A percentile compares a stretch with the other conserved stretches of the same genome.
Conservation (phyloP, 2,329 filamentous ascomycete species). For the Fusarium chaquense region DNA sequence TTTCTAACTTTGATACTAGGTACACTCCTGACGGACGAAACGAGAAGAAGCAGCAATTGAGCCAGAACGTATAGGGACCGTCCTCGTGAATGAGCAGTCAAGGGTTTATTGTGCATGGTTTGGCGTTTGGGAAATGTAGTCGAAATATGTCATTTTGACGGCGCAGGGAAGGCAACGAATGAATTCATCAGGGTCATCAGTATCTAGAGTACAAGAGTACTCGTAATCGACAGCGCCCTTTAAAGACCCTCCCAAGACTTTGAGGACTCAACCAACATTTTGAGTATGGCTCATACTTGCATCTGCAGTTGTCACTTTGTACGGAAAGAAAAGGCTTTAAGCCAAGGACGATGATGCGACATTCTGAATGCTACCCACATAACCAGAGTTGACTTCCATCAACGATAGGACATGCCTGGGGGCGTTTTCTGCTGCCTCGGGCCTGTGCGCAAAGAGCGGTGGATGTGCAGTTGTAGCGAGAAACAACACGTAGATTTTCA, state of each 20-base stretch:
- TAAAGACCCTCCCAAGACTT: slow-evolving; percentile 13
- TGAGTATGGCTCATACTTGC: not conserved
- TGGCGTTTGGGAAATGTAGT: slow-evolving; percentile 51
- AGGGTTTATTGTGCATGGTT: slow-evolving; percentile 46
- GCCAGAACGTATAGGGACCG: slow-evolving; percentile 50
- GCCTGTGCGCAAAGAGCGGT: slow-evolving; percentile 45
- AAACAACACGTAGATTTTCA: slow-evolving; percentile 8
- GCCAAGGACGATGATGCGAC: not conserved
- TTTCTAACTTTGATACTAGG: slow-evolving; percentile 52
- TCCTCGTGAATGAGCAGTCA: slow-evolving; percentile 25
- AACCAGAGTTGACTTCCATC: not conserved
- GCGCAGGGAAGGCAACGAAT: slow-evolving; percentile 48
- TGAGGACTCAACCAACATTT: slow-evolving; percentile 3
- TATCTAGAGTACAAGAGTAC: slow-evolving; percentile 22
- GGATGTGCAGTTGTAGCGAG: slow-evolving; percentile 13
- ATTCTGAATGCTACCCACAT: not conserved
- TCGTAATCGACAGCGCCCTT: slow-evolving; percentile 24
- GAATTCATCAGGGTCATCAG: slow-evolving; percentile 38
- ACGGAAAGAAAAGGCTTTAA: not conserved
- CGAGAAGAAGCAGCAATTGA: slow-evolving; percentile 66
- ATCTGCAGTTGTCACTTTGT: not conserved
- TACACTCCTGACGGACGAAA: slow-evolving; percentile 73
- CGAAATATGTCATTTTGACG: slow-evolving; percentile 43
- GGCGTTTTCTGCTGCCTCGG: not conserved
- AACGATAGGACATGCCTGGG: not conserved